A percentile compares a stretch with the other conserved stretches of the same genome.
Evolutionary conservation across 2,329 filamentous ascomycete genomes (phyloP).

Genomic region (Xylogone sp.): DNA sequence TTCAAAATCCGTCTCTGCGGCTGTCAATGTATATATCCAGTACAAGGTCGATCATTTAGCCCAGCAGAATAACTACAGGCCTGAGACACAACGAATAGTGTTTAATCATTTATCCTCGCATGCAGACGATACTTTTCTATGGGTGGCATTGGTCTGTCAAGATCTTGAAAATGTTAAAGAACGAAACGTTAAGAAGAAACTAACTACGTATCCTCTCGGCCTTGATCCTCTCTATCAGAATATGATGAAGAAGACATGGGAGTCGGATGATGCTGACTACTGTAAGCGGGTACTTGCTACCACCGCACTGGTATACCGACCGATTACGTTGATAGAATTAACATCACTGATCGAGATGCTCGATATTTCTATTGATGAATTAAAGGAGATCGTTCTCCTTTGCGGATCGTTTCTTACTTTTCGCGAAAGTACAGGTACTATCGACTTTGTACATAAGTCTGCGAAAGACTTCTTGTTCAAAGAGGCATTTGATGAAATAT

Average conservation of each 20-base stretch:
- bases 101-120: conserved; percentile 24
- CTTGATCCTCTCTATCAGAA: conserved; percentile 4
- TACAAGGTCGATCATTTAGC: conserved; percentile 21
- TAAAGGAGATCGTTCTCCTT: conserved; percentile 3
- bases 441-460: conserved; percentile 9
- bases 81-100: conserved; percentile 12
- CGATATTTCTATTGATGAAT: not conserved
- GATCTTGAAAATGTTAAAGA: conserved; percentile 2
- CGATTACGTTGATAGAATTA: conserved; percentile 5
- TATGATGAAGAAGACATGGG: conserved; percentile 4
- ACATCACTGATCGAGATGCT: conserved; percentile 1
- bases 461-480: conserved; percentile 6
- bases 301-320: conserved; percentile 1
- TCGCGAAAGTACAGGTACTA: not conserved
- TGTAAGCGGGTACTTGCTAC: conserved; percentile 3
- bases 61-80: conserved; percentile 15
- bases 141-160: conserved; percentile 3
- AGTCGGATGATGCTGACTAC: conserved; percentile 1
- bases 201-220: conserved; percentile 1
- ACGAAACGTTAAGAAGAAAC: not conserved
- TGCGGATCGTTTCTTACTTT: conserved; percentile 10
- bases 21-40: conserved; percentile 33
- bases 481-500: conserved; percentile 18
- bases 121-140: conserved; percentile 31
- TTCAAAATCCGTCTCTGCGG: conserved; percentile 25